phyloP scores from a whole-genome alignment of 306 rosid genomes.

The Dicorynia guianensis region DNA sequence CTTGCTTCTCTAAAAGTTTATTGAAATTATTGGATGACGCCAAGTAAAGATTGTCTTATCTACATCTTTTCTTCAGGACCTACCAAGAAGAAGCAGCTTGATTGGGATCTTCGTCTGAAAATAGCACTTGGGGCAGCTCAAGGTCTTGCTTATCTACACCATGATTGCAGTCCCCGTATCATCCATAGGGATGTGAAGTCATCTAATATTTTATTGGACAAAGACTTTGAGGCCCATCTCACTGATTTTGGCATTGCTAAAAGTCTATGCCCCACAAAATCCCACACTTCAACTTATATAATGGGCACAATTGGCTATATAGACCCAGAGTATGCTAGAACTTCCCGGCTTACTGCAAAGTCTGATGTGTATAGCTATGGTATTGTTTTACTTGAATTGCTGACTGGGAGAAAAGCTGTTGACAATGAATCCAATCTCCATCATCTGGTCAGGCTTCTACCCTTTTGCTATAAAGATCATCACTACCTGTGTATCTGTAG shows the following conservation, averaged over 20 bases:
- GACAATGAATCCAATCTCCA: constrained; percentile 86
- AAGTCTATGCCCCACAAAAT: constrained; percentile 66
- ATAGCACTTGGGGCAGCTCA: constrained; percentile 86
- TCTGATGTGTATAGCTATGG: constrained; percentile 90
- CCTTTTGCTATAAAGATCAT: background rate
- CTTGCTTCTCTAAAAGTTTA: too few relatives aligned
- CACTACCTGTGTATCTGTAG: background rate
- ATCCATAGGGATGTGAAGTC: constrained; percentile 90
- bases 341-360: constrained; percentile 84
- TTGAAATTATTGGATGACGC: background rate
- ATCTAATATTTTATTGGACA: constrained; percentile 76
- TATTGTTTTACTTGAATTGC: constrained; percentile 78
- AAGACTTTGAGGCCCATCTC: constrained; percentile 80
- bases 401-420: constrained; percentile 85
- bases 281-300: constrained; percentile 74
- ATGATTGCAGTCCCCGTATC: constrained; percentile 85
- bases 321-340: constrained; percentile 88
- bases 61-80: constrained; percentile 49
- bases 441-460: constrained; percentile 58
- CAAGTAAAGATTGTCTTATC: background rate
- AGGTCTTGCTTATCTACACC: constrained; percentile 89
- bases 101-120: constrained; percentile 77
- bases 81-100: constrained; percentile 66
- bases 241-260: constrained; percentile 90
- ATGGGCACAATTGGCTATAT: constrained; percentile 94